phyloP scores from a whole-genome alignment of 1,284 basidiomycete genomes.

The Cystobasidium pallidum region DNA sequence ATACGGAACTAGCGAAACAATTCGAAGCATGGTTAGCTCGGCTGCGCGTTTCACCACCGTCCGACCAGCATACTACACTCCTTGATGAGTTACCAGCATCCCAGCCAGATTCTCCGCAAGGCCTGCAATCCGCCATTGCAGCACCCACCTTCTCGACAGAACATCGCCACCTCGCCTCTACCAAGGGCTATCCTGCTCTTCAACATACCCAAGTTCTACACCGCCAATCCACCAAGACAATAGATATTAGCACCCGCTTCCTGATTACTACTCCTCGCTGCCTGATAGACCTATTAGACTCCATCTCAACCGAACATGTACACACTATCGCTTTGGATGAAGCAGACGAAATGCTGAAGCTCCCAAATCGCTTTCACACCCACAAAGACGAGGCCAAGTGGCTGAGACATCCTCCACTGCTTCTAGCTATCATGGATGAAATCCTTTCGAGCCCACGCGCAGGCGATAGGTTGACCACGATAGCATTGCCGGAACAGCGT shows the following conservation, averaged over 20 bases:
- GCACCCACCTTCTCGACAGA: too few relatives aligned
- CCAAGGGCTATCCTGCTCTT: neutral
- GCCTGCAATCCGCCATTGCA: too few relatives aligned
- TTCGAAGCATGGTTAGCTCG: conserved; percentile 36
- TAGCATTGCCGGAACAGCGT: neutral
- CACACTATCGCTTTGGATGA: conserved; percentile 41
- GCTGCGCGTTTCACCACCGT: neutral
- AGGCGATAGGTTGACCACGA: neutral
- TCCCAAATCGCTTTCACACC: conserved; percentile 36
- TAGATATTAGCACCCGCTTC: conserved; percentile 2
- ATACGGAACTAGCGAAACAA: conserved; percentile 40
- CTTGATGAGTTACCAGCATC: neutral
- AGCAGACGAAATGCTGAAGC: conserved; percentile 31
- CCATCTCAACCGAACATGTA: neutral
- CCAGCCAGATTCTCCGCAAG: too few relatives aligned
- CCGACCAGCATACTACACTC: neutral
- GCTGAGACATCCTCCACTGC: conserved; percentile 29
- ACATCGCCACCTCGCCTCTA: too few relatives aligned
- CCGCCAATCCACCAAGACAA: neutral
- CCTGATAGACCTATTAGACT: conserved; percentile 4
- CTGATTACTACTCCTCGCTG: conserved; percentile 32
- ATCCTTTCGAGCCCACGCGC: neutral
- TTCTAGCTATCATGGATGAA: conserved; percentile 26
- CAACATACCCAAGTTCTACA: conserved; percentile 28
- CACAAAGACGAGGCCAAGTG: conserved; percentile 39